Conservation (phyloP, 768 basidiomycete species). For the Exsudoporus frostii region DNA sequence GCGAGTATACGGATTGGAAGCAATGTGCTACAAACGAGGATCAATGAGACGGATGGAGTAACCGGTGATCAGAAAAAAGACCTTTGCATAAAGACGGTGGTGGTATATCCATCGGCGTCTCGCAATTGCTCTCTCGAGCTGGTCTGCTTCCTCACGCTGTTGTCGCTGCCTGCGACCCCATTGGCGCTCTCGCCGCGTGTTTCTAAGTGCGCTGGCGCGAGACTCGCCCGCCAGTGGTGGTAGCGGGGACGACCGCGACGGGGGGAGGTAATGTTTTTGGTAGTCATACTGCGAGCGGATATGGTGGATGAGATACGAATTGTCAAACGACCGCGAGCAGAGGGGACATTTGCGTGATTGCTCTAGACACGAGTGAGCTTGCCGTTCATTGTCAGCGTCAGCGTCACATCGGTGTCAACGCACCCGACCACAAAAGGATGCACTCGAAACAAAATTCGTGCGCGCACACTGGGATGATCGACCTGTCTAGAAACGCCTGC, state of each 20-base stretch:
- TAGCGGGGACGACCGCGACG: conserved; percentile 51
- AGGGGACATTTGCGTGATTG: conserved; percentile 80
- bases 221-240: conserved; percentile 32
- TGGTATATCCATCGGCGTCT: conserved; percentile 78
- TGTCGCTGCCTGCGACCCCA: conserved; percentile 55
- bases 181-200: conserved; percentile 41
- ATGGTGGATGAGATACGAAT: conserved; percentile 72
- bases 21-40: conserved; percentile 67
- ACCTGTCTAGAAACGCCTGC: conserved; percentile 70
- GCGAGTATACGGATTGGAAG: conserved; percentile 80
- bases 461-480: conserved; percentile 79
- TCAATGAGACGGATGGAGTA: background rate
- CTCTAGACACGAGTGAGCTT: conserved; percentile 36
- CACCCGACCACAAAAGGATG: conserved; percentile 81
- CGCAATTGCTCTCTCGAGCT: conserved; percentile 70
- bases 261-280: conserved; percentile 73
- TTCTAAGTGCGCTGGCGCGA: conserved; percentile 27
- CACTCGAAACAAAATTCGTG: conserved; percentile 96
- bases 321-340: conserved; percentile 63
- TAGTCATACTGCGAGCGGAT: conserved; percentile 79
- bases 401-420: conserved; percentile 15
- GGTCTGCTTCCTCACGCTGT: conserved; percentile 58
- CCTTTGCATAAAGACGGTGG: conserved; percentile 82
- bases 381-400: background rate
- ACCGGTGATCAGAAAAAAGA: conserved; percentile 31